Conservation (phyloP, 192 early-diverging fungal species). For the Mortierella antarctica region DNA sequence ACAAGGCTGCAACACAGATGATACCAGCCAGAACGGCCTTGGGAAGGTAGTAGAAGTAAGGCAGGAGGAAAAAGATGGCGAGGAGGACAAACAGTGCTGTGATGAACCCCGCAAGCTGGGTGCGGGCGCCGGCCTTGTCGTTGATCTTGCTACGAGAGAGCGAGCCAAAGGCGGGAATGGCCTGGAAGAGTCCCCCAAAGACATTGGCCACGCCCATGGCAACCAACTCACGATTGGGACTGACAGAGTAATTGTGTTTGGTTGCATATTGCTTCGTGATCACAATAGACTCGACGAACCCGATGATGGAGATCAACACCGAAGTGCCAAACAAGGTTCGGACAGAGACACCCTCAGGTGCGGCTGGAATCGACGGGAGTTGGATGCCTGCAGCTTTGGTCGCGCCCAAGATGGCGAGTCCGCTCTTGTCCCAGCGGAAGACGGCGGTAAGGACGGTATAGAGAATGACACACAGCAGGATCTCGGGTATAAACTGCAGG, state of each 20-base stretch:
- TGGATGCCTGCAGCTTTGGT: constrained; percentile 74
- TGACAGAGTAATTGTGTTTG: constrained; percentile 91
- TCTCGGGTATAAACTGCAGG: constrained; percentile 91
- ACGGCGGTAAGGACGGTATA: constrained; percentile 72
- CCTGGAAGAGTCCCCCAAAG: constrained; percentile 79
- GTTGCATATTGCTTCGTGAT: constrained; percentile 93
- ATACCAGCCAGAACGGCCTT: constrained; percentile 83
- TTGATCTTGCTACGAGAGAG: constrained; percentile 94
- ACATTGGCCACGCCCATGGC: constrained; percentile 93
- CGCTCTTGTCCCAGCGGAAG: constrained; percentile 79
- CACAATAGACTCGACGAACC: constrained; percentile 97
- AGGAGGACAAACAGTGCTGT: constrained; percentile 80
- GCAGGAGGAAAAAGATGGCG: constrained; percentile 85
- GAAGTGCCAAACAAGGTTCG: constrained; percentile 83
- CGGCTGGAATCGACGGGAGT: constrained; percentile 69
- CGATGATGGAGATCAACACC: constrained; percentile 93
- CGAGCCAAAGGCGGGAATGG: constrained; percentile 88
- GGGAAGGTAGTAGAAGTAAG: constrained; percentile 86
- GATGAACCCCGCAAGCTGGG: constrained; percentile 90
- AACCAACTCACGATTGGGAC: constrained; percentile 96
- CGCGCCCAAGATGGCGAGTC: constrained; percentile 81
- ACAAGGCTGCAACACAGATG: constrained; percentile 85
- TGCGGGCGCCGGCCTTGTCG: constrained; percentile 90
- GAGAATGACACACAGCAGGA: constrained; percentile 85
- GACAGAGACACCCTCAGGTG: constrained; percentile 67